phyloP scores from a whole-genome alignment of 306 rosid species.

The Oxytropis ochrocephala region DNA sequence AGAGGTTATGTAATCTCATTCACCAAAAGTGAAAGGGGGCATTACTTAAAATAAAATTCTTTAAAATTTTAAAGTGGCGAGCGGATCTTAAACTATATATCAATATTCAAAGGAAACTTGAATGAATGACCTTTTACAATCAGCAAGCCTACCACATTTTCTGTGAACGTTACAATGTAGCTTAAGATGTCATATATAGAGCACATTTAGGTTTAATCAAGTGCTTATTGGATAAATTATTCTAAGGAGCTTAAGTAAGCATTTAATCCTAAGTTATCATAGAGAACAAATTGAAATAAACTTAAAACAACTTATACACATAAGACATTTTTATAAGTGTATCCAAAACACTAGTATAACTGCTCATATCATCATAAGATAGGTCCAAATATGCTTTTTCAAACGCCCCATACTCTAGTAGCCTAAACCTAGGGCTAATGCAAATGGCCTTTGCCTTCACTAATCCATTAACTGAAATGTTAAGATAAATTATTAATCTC shows the following conservation, averaged over 20 bases:
- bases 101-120: neutral
- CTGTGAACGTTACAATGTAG: neutral
- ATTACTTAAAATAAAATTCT: neutral
- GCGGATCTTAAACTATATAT: neutral
- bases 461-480: constrained; percentile 5
- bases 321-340: neutral
- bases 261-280: neutral
- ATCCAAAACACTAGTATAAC: neutral
- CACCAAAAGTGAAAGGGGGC: neutral
- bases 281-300: neutral
- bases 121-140: neutral
- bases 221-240: neutral
- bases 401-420: neutral
- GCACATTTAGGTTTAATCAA: neutral
- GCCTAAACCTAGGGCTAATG: neutral
- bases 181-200: neutral
- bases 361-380: neutral
- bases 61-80: neutral
- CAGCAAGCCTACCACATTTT: neutral
- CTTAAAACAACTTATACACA: too few species aligned
- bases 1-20: neutral
- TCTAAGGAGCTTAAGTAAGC: neutral
- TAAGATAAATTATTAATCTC: neutral
- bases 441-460: neutral
- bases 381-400: neutral